Evolutionary conservation across 2,329 filamentous ascomycete species (phyloP).

Genomic region (Didymosphaeria variabile): DNA sequence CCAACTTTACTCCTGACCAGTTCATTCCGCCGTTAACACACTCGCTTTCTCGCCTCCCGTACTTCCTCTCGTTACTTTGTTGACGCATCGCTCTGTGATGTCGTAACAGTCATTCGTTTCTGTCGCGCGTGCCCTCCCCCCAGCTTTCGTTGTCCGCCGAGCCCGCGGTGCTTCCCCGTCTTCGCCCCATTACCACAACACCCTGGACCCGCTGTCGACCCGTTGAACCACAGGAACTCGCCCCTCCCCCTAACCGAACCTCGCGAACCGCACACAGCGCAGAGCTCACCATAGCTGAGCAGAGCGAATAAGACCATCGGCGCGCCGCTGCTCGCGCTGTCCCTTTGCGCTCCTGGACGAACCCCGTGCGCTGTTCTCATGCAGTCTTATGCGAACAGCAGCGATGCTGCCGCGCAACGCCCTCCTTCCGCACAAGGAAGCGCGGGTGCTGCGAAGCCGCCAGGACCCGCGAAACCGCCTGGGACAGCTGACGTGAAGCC

Average conservation of each 20-base stretch:
- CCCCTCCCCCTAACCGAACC: background rate
- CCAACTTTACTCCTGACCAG: conserved; percentile 18
- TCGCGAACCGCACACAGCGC: background rate
- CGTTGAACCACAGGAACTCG: background rate
- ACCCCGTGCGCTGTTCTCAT: conserved; percentile 36
- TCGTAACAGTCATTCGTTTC: conserved; percentile 25
- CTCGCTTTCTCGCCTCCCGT: conserved; percentile 19
- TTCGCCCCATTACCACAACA: conserved; percentile 11
- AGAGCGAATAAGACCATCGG: conserved; percentile 11
- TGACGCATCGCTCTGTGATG: conserved; percentile 18
- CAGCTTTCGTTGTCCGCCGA: conserved; percentile 14
- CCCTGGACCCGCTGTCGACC: background rate
- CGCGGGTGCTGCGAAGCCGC: conserved; percentile 28
- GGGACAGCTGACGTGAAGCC: conserved; percentile 13
- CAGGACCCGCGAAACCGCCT: conserved; percentile 31
- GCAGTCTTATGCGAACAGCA: conserved; percentile 23
- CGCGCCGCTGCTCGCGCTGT: conserved; percentile 22
- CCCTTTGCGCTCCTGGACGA: conserved; percentile 33
- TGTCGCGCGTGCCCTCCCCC: conserved; percentile 8
- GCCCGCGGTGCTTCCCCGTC: conserved; percentile 16
- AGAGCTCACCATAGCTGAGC: conserved; percentile 6
- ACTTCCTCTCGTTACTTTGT: conserved; percentile 14
- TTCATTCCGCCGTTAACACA: conserved; percentile 22
- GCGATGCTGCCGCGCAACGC: conserved; percentile 25
- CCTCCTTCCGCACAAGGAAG: conserved; percentile 22